phyloP scores from a whole-genome alignment of 2,329 filamentous ascomycete species.

The Paraconiothyrium sp. region DNA sequence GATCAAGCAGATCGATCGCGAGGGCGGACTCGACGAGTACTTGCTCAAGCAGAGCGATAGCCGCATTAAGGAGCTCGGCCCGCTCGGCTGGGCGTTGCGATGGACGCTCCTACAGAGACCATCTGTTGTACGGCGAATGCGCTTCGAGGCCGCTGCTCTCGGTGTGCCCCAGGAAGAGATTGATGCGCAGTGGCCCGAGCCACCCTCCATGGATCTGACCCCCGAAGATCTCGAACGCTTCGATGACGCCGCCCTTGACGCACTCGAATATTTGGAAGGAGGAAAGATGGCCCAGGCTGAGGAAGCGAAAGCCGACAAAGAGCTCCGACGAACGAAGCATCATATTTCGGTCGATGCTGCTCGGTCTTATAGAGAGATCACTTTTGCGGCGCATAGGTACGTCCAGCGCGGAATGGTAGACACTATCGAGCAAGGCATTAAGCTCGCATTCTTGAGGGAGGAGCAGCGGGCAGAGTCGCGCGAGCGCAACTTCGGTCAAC shows the following conservation, averaged over 20 bases:
- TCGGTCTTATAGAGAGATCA: conserved; percentile 28
- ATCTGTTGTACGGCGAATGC: conserved; percentile 72
- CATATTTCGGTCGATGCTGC: conserved; percentile 14
- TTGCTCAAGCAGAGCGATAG: conserved; percentile 80
- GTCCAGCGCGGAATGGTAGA: conserved; percentile 30
- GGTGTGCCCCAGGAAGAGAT: conserved; percentile 65
- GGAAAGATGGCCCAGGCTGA: conserved; percentile 20
- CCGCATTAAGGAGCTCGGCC: conserved; percentile 85
- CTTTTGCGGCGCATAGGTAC: conserved; percentile 31
- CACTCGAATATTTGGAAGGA: conserved; percentile 19
- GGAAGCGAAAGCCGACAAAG: neutral
- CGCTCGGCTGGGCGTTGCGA: conserved; percentile 87
- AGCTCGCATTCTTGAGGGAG: conserved; percentile 35
- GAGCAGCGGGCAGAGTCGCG: conserved; percentile 26
- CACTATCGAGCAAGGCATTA: conserved; percentile 34
- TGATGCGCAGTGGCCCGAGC: conserved; percentile 43
- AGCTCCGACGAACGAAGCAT: conserved; percentile 3
- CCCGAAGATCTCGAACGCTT: conserved; percentile 26
- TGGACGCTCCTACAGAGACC: conserved; percentile 89
- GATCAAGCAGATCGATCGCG: conserved; percentile 74
- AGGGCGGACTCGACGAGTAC: conserved; percentile 91
- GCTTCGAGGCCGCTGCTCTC: conserved; percentile 69
- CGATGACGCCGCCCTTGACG: conserved; percentile 21
- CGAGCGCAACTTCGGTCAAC: conserved; percentile 17
- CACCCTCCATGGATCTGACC: conserved; percentile 20